Evolutionary conservation across 805 yeast genomes (phyloP).

Genomic region (Myxozyma neotropica): DNA sequence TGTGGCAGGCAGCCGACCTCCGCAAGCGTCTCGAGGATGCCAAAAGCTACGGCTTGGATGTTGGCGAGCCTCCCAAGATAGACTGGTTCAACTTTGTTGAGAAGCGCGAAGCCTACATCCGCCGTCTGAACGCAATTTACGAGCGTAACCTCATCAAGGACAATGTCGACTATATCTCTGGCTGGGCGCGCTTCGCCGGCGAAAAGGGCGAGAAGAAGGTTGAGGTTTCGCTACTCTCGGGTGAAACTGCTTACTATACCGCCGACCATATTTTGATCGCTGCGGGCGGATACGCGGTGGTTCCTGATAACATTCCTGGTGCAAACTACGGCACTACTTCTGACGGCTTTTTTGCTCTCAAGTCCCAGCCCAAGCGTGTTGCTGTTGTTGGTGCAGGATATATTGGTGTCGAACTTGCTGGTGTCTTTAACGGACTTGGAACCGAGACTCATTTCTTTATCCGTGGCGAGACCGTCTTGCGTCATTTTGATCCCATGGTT

Average conservation of each 20-base stretch:
- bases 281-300: constrained; percentile 84
- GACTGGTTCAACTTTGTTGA: constrained; percentile 80
- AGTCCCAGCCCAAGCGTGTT: constrained; percentile 83
- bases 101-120: constrained; percentile 89
- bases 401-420: constrained; percentile 94
- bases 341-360: constrained; percentile 86
- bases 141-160: constrained; percentile 84
- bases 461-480: constrained; percentile 87
- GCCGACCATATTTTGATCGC: constrained; percentile 87
- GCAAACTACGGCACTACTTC: constrained; percentile 81
- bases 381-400: constrained; percentile 98
- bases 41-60: constrained; percentile 75
- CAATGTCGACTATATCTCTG: constrained; percentile 83
- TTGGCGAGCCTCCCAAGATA: constrained; percentile 63
- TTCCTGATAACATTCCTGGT: constrained; percentile 74
- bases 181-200: constrained; percentile 77
- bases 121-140: constrained; percentile 88
- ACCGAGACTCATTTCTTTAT: constrained; percentile 83
- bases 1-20: constrained; percentile 97
- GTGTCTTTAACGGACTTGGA: constrained; percentile 88
- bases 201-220: constrained; percentile 57
- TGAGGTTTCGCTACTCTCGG: constrained; percentile 72
- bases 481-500: constrained; percentile 82
- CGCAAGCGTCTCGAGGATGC: constrained; percentile 78
- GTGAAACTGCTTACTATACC: constrained; percentile 59